Percentiles rank a stretch among this genome's conserved stretches.
Evolutionary conservation across 2,329 filamentous ascomycete species (phyloP).

Genomic region (Aspergillus piperis): DNA sequence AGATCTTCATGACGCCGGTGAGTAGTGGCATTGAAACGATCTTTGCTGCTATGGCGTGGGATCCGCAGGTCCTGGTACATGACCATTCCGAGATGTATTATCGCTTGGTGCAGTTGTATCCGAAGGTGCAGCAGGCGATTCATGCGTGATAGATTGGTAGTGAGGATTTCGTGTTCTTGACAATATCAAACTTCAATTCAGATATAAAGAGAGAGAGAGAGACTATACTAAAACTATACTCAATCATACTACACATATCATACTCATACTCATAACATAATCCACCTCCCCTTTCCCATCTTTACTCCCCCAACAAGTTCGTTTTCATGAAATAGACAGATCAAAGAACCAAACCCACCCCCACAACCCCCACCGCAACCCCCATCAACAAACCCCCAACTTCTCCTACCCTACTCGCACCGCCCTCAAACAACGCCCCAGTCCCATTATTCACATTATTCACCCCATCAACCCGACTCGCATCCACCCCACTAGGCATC

Average conservation of each 20-base stretch:
- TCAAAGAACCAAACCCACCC: neutral
- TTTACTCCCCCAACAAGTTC: neutral
- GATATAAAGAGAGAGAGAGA: too few relatives aligned
- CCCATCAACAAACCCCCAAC: neutral
- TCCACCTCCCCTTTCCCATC: neutral
- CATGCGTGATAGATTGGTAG: conserved; percentile 51
- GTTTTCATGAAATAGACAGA: neutral
- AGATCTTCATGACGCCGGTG: conserved; percentile 86
- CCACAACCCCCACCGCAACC: neutral
- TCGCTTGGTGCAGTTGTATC: conserved; percentile 78
- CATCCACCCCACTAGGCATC: neutral
- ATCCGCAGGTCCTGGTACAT: conserved; percentile 68
- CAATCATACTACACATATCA: too few relatives aligned
- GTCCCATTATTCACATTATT: neutral
- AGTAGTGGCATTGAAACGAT: conserved; percentile 88
- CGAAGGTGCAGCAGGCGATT: conserved; percentile 77
- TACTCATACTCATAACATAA: too few relatives aligned
- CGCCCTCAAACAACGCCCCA: neutral
- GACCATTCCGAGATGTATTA: conserved; percentile 82
- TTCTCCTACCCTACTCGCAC: neutral
- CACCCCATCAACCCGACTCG: too few relatives aligned
- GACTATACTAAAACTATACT: too few relatives aligned
- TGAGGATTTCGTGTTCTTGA: too few relatives aligned
- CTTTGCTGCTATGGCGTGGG: conserved; percentile 75
- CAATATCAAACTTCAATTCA: too few relatives aligned